Evolutionary conservation across 2,329 filamentous ascomycete species (phyloP), one percentile per base, ranked within the genome.

Genomic region (Triangularia setosa): DNA sequence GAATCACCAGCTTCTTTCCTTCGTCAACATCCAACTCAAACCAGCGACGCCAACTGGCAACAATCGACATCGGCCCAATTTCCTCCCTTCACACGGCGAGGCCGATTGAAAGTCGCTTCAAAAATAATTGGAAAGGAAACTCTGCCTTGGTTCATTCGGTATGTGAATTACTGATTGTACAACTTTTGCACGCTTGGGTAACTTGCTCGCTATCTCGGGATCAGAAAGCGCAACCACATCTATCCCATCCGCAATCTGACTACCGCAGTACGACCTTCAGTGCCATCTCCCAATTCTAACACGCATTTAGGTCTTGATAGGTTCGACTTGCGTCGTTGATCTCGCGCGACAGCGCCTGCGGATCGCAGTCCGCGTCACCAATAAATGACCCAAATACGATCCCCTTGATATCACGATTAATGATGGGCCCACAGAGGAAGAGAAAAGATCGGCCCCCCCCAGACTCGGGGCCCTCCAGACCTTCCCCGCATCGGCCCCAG

Each of bases 391-490:
- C 65, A 35, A 60, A 66, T 54, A 55, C 40, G 40, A 48, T 48
- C 21, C 62, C 27, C 53, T 55, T 59, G 59, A 56, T 64, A 25
- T 60, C 58, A 33, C 58, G 21, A 57, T 60, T 68, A 55, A 78
- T 69, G 64, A 87, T 87, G 84, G 80, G 83, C 78, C 80, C 82
- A 27, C 87, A 87, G 77, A 81, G 85, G 71, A 87, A 87, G 81
- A 82, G 84, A 74, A 78, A 79, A 72, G 83, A 85, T 57, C 79
- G 84, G 68, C 75, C 75, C 60, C 77, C 78, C 65, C 75, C 76
- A 67, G 84, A 87, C 64, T 67, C 72, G 60, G 79, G 79, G 57
- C 79, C 77, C 63, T 77, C 76, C 67, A 80, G 87, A 65, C 86
- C 86, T 21, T 83, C 87, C 59, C 87, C 87, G 60, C 86, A 89